Evolutionary conservation across 495 filamentous ascomycete species (phyloP).

Genomic region (Aspergillus mulundensis): DNA sequence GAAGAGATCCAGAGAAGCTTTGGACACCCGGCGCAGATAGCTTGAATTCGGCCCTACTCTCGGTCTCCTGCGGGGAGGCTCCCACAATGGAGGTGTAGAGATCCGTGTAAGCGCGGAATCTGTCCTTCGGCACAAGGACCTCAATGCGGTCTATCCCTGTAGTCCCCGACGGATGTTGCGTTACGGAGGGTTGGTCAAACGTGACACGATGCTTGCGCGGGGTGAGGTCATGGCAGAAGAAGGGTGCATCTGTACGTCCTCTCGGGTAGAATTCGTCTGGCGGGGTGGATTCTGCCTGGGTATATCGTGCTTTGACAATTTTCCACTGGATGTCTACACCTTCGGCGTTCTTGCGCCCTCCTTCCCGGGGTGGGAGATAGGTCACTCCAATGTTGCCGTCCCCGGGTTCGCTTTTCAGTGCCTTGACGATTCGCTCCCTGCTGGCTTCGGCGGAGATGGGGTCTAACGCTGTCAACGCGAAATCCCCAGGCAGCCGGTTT

Average conservation of each 20-base stretch:
- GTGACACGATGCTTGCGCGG: conserved; percentile 5
- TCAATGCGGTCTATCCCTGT: conserved; percentile 11
- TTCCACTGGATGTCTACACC: conserved; percentile 11
- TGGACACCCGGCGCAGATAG: conserved; percentile 3
- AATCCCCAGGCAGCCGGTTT: conserved; percentile 7
- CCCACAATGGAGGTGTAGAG: conserved; percentile 9
- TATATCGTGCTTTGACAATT: conserved; percentile 8
- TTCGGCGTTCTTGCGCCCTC: conserved; percentile 5
- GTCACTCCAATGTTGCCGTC: conserved; percentile 6
- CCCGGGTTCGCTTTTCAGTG: background rate
- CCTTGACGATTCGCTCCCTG: conserved; percentile 1
- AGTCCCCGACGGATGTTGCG: conserved; percentile 9
- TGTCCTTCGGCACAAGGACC: conserved; percentile 7
- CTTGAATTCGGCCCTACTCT: background rate
- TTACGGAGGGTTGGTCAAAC: conserved; percentile 1
- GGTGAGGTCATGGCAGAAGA: conserved; percentile 16
- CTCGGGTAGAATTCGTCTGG: conserved; percentile 6
- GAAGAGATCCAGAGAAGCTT: conserved; percentile 1
- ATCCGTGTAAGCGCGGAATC: background rate
- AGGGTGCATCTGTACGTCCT: conserved; percentile 13
- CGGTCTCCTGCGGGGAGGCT: background rate
- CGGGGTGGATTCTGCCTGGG: background rate
- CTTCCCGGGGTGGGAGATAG: conserved; percentile 5
- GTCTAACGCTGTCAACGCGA: conserved; percentile 6
- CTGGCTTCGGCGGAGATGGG: conserved; percentile 8